Evolutionary conservation across 2,329 filamentous ascomycete species (phyloP), one percentile per base, ranked within the genome.

Genomic region (Phialemonium atrogriseum): DNA sequence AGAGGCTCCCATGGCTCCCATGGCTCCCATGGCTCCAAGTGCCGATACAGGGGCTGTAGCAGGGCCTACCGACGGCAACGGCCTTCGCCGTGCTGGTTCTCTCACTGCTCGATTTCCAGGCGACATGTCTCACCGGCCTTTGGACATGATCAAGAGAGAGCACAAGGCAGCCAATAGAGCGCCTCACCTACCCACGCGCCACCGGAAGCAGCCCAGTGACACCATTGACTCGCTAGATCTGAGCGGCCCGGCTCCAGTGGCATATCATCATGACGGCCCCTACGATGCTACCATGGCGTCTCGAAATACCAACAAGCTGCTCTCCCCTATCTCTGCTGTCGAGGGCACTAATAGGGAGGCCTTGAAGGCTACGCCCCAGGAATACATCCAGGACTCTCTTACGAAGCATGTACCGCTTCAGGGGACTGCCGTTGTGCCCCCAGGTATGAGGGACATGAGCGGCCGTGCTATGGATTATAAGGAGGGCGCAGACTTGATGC

Each of bases 211-310:
- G 11, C 73, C 78, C 16, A 72, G 84, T 2, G 88, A 96, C 54
- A 66, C 69, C 7, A 91, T 96, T 47, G 89, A 95, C 53, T 63
- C 66, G 5, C 73, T 96, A 2, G 89, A 94, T 51, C 68, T 64
- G 32, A 62, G 70, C 4, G 45, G 40, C 24, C 71, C 73, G 30
- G 69, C 68, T 12, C 59, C 17, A 13, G 15, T 9, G 21, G 19
- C 69, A 3, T 94, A 94, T 56, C 89, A 95, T 55, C 89, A 96
- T 48, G 84, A 81, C 41, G 88, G 89, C 0, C 89, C 89, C 0
- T 96, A 84, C 46, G 89, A 96, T 52, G 85, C 88, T 8, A 81
- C 84, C 3, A 67, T 85, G 32, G 65, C 80, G 2, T 74, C 82
- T 10, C 73, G 84, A 28, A 95, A 95, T 58, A 66, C 60, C 4